Evolutionary conservation across 495 filamentous ascomycete genomes (phyloP), one percentile per base, ranked within the genome.

Genomic region (Lasiosphaeria miniovina): DNA sequence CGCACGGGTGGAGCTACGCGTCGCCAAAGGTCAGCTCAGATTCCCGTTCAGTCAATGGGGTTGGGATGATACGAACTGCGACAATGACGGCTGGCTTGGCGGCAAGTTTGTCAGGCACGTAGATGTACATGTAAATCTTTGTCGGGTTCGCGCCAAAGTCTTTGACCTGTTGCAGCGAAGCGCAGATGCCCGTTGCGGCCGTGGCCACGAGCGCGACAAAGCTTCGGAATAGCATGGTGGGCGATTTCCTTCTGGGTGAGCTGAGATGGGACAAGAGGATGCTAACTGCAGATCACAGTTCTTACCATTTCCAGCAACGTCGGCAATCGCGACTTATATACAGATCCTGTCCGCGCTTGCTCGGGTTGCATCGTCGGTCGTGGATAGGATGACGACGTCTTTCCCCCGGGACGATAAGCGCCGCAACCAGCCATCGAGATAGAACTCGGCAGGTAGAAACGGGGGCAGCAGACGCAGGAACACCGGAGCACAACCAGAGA

Each of bases 31-130:
- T n/a, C 6, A 35, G 14, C 9, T 52, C 32, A 52, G 31, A 52
- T 1, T 52, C 8, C 24, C 24, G 4, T 4, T 14, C 9, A 50
- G 4, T 32, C n/a, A 8, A 40, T 4, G 35, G 4, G 15, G 6
- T 31, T 36, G 40, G 34, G 24, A 24, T 24, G 24, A 24, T 41
- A 57, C 69, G 59, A 57, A 71, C 70, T 0, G 67, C 71, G 4
- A 70, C 71, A 38, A 73, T 66, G 52, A 71, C 59, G 55, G 75
- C 61, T 10, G 74, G 75, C 41, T 73, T 76, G 24, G 62, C 46
- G 4, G 74, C 71, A 9, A 75, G 46, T 34, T 67, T 71, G 64
- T 74, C 75, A 1, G 74, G 74, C 3, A 75, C 74, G 33, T 78
- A 74, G 62, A 73, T 71, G 64, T 72, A 68, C 71, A 78, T 74